Evolutionary conservation across 768 basidiomycete species (phyloP), one percentile per base, ranked within the genome.

Genomic region (Coprinellus micaceus): DNA sequence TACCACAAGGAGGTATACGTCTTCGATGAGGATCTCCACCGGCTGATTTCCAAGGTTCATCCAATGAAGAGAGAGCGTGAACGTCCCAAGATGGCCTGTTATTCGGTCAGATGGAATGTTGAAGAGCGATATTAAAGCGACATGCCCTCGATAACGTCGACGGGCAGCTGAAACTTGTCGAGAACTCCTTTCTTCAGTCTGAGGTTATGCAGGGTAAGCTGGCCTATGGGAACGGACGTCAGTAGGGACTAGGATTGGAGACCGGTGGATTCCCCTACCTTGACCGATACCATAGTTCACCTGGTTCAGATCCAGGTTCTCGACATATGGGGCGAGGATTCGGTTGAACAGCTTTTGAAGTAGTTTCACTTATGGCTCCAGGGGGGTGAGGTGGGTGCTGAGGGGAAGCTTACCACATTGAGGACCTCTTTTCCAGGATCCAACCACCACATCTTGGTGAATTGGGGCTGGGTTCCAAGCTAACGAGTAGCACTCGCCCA

Each of bases 131-230:
- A 33, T 33, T 33, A 13, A 6, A 33, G 33, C 22, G 37, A 53
- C 61, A n/a, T 56, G 89, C 94, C 97, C 78, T 98, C 93, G 11
- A 91, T 74, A 11, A 99, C 94, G 76, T 98, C 95, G 1, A 99
- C 85, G 0, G 97, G 97, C 21, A 99, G 77, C 56, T 93, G 82
- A 69, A 98, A 97, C 69, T 96, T 94, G 72, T 98, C 97, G 48
- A 99, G 76, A 0, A 91, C 94, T 43, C 91, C 89, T 71, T 87
- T 94, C 76, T 96, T 98, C 61, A 99, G 80, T 52, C 86, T 87
- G 48, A 99, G 72, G 63, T 91, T 88, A 26, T 83, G 80, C 52
- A 97, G 77, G 6, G 86, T 89, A 49, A 92, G 69, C 71, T 89
- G 86, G 40, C 91, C 89, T 92, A 44, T 2, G 36, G 50, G 19